Percentiles rank a stretch among this genome's conserved stretches.
These are phyloP conservation scores for Fabrea salina DNA, from an alignment of 169 alveolate genomes.

Conservation along the genomic window DNA sequence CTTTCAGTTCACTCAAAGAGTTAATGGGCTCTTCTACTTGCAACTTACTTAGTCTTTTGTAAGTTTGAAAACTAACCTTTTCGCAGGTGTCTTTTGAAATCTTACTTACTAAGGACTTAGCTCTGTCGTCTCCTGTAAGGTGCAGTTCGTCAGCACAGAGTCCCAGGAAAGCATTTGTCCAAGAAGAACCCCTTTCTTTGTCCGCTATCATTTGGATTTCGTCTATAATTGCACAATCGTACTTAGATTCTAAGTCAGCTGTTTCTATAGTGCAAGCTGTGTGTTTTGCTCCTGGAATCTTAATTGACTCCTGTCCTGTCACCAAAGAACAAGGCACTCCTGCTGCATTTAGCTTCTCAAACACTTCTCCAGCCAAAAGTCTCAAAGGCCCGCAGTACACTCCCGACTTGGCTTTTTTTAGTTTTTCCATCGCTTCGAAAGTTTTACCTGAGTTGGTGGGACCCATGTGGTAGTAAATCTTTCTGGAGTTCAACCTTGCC, in stretches of 20 bases:
- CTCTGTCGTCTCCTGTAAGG: constrained; percentile 65
- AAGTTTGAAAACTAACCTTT: constrained; percentile 6
- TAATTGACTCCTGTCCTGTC: constrained; percentile 87
- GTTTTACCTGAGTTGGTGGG: constrained; percentile 96
- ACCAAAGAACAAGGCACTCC: constrained; percentile 74
- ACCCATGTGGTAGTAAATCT: constrained; percentile 82
- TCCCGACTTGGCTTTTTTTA: constrained; percentile 80
- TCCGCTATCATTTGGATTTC: constrained; percentile 90
- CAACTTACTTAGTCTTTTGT: constrained; percentile 49
- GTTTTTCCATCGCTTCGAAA: constrained; percentile 75
- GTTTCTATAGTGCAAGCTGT: constrained; percentile 90
- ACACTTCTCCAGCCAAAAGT: constrained; percentile 90
- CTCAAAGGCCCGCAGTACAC: constrained; percentile 91
- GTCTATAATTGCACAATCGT: constrained; percentile 89
- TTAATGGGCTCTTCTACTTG: constrained; percentile 54
- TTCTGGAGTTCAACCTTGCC: constrained; percentile 45
- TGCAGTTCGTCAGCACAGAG: constrained; percentile 76
- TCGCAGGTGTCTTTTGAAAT: constrained; percentile 41
- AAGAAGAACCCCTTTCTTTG: constrained; percentile 85
- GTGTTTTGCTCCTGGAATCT: constrained; percentile 68
- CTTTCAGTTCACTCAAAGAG: constrained; percentile 58
- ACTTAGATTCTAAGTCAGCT: constrained; percentile 70
- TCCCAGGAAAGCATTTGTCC: constrained; percentile 91
- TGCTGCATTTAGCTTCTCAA: constrained; percentile 58
- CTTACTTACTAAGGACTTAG: constrained; percentile 29